Evolutionary conservation across 371 early-diverging fungal genomes (phyloP).

Genomic region (Rhizopus delemar): DNA sequence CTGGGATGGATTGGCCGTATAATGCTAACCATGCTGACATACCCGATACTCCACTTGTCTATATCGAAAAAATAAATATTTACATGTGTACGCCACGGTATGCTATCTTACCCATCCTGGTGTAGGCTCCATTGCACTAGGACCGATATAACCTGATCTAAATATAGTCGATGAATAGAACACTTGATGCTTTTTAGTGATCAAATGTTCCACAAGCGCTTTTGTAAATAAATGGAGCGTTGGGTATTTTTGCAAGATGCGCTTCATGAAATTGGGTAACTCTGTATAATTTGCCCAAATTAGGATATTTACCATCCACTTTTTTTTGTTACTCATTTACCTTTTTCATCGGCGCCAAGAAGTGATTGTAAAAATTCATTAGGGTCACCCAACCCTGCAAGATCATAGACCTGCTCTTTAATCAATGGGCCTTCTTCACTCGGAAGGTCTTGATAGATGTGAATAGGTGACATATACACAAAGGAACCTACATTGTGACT

Average conservation of each 20-base stretch:
- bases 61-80: background rate
- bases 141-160: slow-evolving; percentile 49
- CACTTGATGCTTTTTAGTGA: slow-evolving; percentile 34
- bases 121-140: slow-evolving; percentile 42
- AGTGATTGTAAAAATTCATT: slow-evolving; percentile 46
- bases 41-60: slow-evolving; percentile 47
- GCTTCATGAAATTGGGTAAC: slow-evolving; percentile 17
- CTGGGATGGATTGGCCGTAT: slow-evolving; percentile 23
- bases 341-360: slow-evolving; percentile 41
- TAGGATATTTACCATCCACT: slow-evolving; percentile 3
- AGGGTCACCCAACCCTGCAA: slow-evolving; percentile 44
- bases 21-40: slow-evolving; percentile 38
- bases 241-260: slow-evolving; percentile 38
- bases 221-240: slow-evolving; percentile 57
- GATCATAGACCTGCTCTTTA: slow-evolving; percentile 48
- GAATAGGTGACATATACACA: slow-evolving; percentile 31
- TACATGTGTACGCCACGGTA: background rate
- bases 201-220: slow-evolving; percentile 49
- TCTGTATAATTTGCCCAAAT: slow-evolving; percentile 22
- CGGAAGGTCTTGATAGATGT: slow-evolving; percentile 30
- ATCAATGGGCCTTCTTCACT: slow-evolving; percentile 21
- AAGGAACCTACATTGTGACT: slow-evolving; percentile 18
- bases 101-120: slow-evolving; percentile 50
- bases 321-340: slow-evolving; percentile 9
- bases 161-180: slow-evolving; percentile 48